phyloP scores from a whole-genome alignment of 176 grass and related monocot species.

The Eragrostis curvula region DNA sequence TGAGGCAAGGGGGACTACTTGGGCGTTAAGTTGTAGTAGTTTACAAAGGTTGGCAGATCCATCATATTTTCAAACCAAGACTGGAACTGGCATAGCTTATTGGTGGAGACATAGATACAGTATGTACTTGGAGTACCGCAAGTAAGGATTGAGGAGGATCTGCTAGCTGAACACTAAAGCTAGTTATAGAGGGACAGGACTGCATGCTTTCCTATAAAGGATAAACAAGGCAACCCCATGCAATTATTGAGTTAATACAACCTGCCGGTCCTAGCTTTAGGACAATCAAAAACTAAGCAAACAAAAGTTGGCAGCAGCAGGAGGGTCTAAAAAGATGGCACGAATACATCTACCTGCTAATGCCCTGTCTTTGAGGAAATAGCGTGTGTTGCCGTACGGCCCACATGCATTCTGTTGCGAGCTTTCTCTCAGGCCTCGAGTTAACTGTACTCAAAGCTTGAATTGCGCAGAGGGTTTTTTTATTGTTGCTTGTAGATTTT shows the following conservation, averaged over 20 bases:
- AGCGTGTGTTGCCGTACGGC: slow-evolving; percentile 18
- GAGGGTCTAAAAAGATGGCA: slow-evolving; percentile 43
- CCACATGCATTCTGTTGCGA: slow-evolving; percentile 5
- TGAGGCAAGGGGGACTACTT: not conserved
- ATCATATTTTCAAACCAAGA: not conserved
- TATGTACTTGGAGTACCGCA: not conserved
- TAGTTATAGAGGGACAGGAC: slow-evolving; percentile 24
- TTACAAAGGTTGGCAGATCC: not conserved
- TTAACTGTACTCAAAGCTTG: not conserved
- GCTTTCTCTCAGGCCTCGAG: not conserved
- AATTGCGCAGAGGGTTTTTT: not conserved
- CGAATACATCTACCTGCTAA: slow-evolving; percentile 2
- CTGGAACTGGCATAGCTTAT: not conserved
- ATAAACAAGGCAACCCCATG: slow-evolving; percentile 48
- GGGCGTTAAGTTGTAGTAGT: not conserved
- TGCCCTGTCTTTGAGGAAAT: not conserved
- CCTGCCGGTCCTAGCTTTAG: slow-evolving; percentile 29
- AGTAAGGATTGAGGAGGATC: not conserved
- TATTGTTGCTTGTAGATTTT: not conserved
- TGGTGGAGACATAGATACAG: not conserved
- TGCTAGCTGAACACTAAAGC: slow-evolving; percentile 1
- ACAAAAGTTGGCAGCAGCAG: not conserved
- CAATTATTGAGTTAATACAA: slow-evolving; percentile 56
- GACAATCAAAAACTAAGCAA: slow-evolving; percentile 27
- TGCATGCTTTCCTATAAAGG: slow-evolving; percentile 44